Evolutionary conservation across 129 eudicot genomes (phyloP).

Genomic region (Arctium lappa): DNA sequence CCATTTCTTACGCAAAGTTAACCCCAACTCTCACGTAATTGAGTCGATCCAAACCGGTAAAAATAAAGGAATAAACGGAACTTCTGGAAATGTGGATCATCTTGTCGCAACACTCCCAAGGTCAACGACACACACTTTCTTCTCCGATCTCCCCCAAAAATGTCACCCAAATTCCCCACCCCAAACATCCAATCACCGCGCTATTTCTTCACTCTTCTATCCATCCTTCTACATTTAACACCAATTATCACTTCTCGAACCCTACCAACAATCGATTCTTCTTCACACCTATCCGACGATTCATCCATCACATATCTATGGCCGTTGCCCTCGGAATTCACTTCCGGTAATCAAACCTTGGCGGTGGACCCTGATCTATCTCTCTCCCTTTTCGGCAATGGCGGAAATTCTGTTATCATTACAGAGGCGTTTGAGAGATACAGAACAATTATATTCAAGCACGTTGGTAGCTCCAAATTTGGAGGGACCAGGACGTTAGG

Average conservation of each 20-base stretch:
- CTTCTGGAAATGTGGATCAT: neutral
- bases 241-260: constrained; percentile 39
- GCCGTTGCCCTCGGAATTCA: constrained; percentile 78
- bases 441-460: constrained; percentile 55
- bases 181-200: constrained; percentile 23
- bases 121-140: neutral
- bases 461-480: constrained; percentile 15
- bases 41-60: neutral
- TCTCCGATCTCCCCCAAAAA: constrained; percentile 15
- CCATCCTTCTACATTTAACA: neutral
- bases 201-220: constrained; percentile 13
- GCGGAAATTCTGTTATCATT: constrained; percentile 41
- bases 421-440: constrained; percentile 69
- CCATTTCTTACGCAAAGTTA: no score
- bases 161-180: constrained; percentile 24
- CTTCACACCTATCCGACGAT: constrained; percentile 26
- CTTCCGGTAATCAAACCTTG: constrained; percentile 65
- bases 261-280: neutral
- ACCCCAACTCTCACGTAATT: no score
- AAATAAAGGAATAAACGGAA: neutral
- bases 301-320: constrained; percentile 53
- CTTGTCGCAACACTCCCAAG: neutral
- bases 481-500: neutral
- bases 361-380: constrained; percentile 70
- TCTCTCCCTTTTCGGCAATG: constrained; percentile 38